These are phyloP conservation scores for Oenanthe javanica DNA, from an alignment of 140 eudicot species.

Conservation along the genomic window DNA sequence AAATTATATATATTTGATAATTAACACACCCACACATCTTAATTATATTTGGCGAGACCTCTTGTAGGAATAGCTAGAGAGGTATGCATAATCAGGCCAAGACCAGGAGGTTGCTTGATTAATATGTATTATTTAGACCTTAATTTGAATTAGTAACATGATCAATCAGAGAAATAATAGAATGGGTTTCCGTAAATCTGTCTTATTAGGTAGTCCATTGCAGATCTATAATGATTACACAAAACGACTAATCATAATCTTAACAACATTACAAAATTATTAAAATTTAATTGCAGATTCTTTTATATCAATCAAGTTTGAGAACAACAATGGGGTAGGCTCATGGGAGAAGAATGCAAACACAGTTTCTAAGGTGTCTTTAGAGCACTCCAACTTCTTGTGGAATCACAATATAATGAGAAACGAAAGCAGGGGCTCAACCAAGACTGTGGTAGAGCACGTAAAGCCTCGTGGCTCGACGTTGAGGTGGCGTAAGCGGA, in stretches of 20 bases:
- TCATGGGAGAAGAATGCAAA: constrained; percentile 63
- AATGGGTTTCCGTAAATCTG: not conserved
- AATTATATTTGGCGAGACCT: too few relatives aligned
- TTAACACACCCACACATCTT: too few relatives aligned
- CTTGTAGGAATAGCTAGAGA: too few relatives aligned
- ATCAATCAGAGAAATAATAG: not conserved
- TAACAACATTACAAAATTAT: not conserved
- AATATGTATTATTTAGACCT: not conserved
- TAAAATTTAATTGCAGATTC: constrained; percentile 35
- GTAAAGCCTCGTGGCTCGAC: constrained; percentile 29
- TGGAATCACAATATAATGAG: constrained; percentile 18
- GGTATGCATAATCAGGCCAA: too few relatives aligned
- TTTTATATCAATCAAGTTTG: constrained; percentile 78
- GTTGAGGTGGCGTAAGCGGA: constrained; percentile 78
- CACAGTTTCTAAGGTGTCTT: constrained; percentile 33
- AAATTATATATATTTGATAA: too few relatives aligned
- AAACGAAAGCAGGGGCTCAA: constrained; percentile 5
- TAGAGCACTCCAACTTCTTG: constrained; percentile 18
- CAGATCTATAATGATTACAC: not conserved
- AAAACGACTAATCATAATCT: not conserved
- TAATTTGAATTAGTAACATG: not conserved
- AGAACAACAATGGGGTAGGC: constrained; percentile 53
- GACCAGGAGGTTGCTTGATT: not conserved
- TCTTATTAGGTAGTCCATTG: not conserved
- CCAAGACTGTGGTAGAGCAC: constrained; percentile 53